phyloP scores from a whole-genome alignment of 257 asterid species.

The Capsicum baccatum region DNA sequence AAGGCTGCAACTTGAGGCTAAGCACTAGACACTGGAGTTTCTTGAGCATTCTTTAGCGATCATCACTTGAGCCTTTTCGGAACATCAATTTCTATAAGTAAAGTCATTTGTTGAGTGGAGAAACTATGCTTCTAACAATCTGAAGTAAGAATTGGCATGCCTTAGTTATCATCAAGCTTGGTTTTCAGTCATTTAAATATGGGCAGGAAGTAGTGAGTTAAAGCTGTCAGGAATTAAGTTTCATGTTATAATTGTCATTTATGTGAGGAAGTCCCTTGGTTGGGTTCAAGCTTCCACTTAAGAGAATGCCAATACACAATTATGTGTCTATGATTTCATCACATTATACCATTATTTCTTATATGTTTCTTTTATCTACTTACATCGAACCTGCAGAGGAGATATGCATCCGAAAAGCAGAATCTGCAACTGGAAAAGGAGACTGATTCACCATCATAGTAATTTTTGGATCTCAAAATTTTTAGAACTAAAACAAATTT shows the following conservation, averaged over 20 bases:
- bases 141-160: slow-evolving; percentile 10
- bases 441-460: slow-evolving; percentile 60
- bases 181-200: not conserved
- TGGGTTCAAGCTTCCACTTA: not conserved
- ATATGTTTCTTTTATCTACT: not conserved
- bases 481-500: not conserved
- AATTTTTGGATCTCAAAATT: slow-evolving; percentile 30
- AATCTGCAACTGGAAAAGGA: slow-evolving; percentile 40
- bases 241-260: not conserved
- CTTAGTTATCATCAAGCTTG: not conserved
- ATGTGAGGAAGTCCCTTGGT: not conserved
- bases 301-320: not conserved
- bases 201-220: not conserved
- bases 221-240: not conserved
- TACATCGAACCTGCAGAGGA: slow-evolving; percentile 57
- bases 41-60: not conserved
- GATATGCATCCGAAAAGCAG: slow-evolving; percentile 48
- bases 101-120: not conserved
- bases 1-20: too few relatives aligned
- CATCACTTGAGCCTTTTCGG: not conserved
- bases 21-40: too few relatives aligned
- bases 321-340: not conserved
- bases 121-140: not conserved
- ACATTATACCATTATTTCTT: not conserved
- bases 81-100: not conserved